These are phyloP conservation scores for Albifimbria verrucaria DNA, from an alignment of 2,329 filamentous ascomycete genomes.

Conservation along the genomic window DNA sequence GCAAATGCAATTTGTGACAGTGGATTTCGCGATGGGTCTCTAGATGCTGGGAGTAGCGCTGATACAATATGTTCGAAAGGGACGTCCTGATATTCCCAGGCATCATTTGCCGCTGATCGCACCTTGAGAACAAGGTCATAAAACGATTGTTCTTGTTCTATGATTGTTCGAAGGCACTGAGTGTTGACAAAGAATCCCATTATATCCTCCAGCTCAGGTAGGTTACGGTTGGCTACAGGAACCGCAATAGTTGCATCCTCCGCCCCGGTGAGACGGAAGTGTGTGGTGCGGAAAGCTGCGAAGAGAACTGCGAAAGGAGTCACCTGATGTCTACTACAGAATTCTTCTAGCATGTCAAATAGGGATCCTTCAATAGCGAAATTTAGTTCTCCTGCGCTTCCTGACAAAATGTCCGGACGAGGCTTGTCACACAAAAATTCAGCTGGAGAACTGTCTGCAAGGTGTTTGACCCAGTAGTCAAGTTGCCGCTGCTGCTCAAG, in stretches of 20 bases:
- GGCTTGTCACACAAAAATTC: not conserved
- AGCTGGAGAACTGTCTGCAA: not conserved
- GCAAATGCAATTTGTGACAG: constrained; percentile 15
- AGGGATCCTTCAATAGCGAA: not conserved
- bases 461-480: not conserved
- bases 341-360: not conserved
- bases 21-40: constrained; percentile 14
- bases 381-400: not conserved
- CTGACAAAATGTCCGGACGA: not conserved
- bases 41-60: not conserved
- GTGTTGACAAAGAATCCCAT: constrained; percentile 9
- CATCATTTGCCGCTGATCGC: not conserved
- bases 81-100: constrained; percentile 7
- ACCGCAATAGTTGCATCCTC: constrained; percentile 6
- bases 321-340: not conserved
- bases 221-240: constrained; percentile 1
- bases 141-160: constrained; percentile 4
- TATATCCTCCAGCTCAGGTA: not conserved
- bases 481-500: not conserved
- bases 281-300: constrained; percentile 1
- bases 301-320: constrained; percentile 2
- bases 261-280: constrained; percentile 5
- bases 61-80: constrained; percentile 4
- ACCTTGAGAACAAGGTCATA: constrained; percentile 3
- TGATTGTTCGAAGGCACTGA: constrained; percentile 4